phyloP scores from a whole-genome alignment of 139 green algal genomes.

The Astrephomene gubernaculifera region DNA sequence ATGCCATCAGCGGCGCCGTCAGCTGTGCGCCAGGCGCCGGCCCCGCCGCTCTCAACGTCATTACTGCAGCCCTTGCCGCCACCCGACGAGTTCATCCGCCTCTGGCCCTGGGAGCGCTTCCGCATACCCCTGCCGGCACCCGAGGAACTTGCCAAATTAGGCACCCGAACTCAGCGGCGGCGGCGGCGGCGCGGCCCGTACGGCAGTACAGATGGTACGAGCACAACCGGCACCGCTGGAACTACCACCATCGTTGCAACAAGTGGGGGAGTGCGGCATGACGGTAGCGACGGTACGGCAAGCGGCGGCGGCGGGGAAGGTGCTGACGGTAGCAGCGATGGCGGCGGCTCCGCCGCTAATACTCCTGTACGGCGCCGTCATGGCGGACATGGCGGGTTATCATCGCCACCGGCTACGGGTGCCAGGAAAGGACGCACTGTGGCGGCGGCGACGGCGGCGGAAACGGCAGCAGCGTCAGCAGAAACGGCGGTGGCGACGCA shows the following conservation, averaged over 20 bases:
- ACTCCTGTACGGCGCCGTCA: not conserved
- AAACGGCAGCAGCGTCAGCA: not conserved
- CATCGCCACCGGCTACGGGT: too few species aligned
- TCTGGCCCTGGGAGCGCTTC: constrained; percentile 33
- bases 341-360: not conserved
- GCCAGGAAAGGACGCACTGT: too few species aligned
- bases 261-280: too few species aligned
- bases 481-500: not conserved
- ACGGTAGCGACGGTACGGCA: not conserved
- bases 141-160: not conserved
- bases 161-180: not conserved
- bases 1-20: not conserved
- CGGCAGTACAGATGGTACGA: not conserved
- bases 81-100: constrained; percentile 19
- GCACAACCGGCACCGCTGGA: not conserved
- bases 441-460: not conserved
- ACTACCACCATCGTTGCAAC: not conserved
- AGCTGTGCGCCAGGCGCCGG: not conserved
- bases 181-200: not conserved
- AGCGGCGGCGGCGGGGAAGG: not conserved
- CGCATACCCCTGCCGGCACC: constrained; percentile 6
- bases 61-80: not conserved
- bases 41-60: not conserved
- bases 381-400: too few species aligned
- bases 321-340: not conserved